Conservation (phyloP, 805 yeast species). For the Sporopachydermia lactativora region DNA sequence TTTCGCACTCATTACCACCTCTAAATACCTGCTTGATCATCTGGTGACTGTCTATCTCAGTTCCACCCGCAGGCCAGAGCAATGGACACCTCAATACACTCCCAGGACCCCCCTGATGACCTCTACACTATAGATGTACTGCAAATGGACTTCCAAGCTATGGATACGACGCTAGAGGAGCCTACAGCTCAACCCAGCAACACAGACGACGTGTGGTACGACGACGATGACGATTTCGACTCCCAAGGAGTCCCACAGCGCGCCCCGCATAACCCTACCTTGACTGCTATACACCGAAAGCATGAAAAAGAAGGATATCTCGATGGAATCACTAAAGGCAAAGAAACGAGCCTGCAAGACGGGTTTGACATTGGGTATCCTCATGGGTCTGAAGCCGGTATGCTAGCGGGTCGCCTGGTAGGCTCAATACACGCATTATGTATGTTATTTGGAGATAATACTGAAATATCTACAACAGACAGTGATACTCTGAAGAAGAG, state of each 20-base stretch:
- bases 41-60: no score
- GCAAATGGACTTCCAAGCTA: background rate
- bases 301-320: constrained; percentile 75
- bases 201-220: constrained; percentile 24
- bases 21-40: no score
- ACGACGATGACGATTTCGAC: constrained; percentile 14
- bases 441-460: background rate
- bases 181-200: background rate
- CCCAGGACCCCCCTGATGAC: no score
- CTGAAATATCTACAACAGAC: background rate
- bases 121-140: background rate
- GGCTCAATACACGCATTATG: constrained; percentile 22
- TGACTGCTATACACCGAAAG: constrained; percentile 32
- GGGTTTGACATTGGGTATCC: constrained; percentile 81
- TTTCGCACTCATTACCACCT: no score
- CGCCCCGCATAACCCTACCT: constrained; percentile 11
- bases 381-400: constrained; percentile 58
- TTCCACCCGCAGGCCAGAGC: no score
- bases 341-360: constrained; percentile 54
- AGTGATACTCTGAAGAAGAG: constrained; percentile 17
- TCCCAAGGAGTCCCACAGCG: constrained; percentile 12
- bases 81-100: no score
- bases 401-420: constrained; percentile 46
- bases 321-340: constrained; percentile 60
- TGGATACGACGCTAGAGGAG: background rate